phyloP scores from a whole-genome alignment of 306 rosid genomes.

The Styphnolobium japonicum region DNA sequence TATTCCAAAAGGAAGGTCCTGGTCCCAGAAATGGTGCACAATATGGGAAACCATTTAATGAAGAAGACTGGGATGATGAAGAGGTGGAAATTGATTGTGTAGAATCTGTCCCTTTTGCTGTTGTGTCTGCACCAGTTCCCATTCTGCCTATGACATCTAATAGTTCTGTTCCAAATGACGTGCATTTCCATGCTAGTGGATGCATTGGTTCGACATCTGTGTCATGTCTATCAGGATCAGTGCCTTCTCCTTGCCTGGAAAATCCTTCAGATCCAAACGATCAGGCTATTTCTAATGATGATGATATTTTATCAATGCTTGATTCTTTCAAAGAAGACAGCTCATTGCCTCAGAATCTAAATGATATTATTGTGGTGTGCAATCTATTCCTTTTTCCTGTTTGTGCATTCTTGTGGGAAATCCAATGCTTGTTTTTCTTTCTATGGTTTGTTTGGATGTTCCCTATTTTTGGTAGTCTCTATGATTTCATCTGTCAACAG shows the following conservation, averaged over 20 bases:
- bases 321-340: slow-evolving; percentile 20
- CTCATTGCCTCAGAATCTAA: neutral
- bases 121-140: neutral
- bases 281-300: slow-evolving; percentile 12
- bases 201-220: slow-evolving; percentile 18
- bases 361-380: slow-evolving; percentile 35
- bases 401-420: neutral
- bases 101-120: slow-evolving; percentile 12
- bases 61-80: slow-evolving; percentile 62
- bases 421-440: neutral
- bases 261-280: slow-evolving; percentile 16
- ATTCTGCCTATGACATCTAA: neutral
- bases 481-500: neutral
- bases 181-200: neutral
- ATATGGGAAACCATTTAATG: slow-evolving; percentile 59
- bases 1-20: slow-evolving; percentile 62
- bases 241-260: slow-evolving; percentile 13
- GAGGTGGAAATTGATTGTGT: slow-evolving; percentile 49
- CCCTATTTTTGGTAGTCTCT: neutral
- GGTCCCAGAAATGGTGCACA: slow-evolving; percentile 74
- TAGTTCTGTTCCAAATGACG: slow-evolving; percentile 10
- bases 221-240: slow-evolving; percentile 37
- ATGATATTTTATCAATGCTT: slow-evolving; percentile 12
- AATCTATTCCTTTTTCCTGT: neutral
- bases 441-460: neutral